Evolutionary conservation across 495 filamentous ascomycete species (phyloP), one percentile per base, ranked within the genome.

Genomic region (Hyaloscypha bicolor): DNA sequence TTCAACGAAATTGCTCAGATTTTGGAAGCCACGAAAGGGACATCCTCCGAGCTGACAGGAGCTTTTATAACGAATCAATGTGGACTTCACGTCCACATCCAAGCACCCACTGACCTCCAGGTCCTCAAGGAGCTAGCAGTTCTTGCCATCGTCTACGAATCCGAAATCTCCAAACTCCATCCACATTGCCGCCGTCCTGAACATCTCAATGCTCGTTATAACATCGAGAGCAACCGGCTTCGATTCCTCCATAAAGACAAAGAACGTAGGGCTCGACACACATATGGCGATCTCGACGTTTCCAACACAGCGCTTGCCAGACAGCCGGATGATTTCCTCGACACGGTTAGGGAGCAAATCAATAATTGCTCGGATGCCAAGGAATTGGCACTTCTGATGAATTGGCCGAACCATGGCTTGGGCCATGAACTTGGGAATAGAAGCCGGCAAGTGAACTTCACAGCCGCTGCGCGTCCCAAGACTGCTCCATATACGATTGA

Each of bases 11-110:
- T 72, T 32, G 9, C 14, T 4, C 6, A 64, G 30, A 61, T 72
- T 11, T 1, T 69, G 9, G 53, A 63, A 8, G 63, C 67, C 12
- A 32, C 62, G 29, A 53, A 39, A 14, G 67, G 59, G 30, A 25
- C 14, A 11, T 25, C 45, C 0, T 12, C 52, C 1, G n/a, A 62
- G 19, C 48, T 22, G n/a, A 48, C 60, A 35, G 67, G 60, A 9
- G 58, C 67, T 12, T 72, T 72, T 57, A 65, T 69, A 6, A 69
- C 63, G 4, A 69, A 72, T 51, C 66, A 69, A 64, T 67, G 65
- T 39, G 63, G 63, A 9, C 31, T 72, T 11, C 67, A 72, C 33
- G 70, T 72, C 35, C 66, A 72, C 39, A 55, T 72, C 11, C 39
- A 61, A 58, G 67, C 63, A 25, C 66, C 63, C 1, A 55, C 60